Evolutionary conservation across 768 basidiomycete genomes (phyloP).

Genomic region (Atractiella rhizophila): DNA sequence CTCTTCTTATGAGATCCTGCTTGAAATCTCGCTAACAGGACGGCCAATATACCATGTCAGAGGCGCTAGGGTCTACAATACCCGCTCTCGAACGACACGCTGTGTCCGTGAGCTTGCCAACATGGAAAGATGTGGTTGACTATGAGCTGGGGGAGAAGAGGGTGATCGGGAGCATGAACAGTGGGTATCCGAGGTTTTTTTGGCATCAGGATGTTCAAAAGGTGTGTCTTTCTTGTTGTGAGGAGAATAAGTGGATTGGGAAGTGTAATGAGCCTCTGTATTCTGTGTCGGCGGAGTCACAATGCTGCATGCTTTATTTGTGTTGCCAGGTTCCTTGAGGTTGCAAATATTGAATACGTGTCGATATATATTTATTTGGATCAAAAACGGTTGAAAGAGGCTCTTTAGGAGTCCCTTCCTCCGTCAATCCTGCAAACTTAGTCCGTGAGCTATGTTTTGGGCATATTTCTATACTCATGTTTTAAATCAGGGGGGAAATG

Average conservation of each 20-base stretch:
- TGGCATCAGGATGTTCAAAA: constrained; percentile 62
- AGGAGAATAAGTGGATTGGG: too few relatives aligned
- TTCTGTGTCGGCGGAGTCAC: not conserved
- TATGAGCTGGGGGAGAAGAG: constrained; percentile 75
- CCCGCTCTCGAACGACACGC: constrained; percentile 38
- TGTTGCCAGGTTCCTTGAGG: not conserved
- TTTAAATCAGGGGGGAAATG: too few relatives aligned
- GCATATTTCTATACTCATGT: too few relatives aligned
- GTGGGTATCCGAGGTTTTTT: constrained; percentile 86
- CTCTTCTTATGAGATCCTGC: too few relatives aligned
- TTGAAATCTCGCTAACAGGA: too few relatives aligned
- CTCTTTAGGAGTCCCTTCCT: too few relatives aligned
- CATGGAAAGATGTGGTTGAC: constrained; percentile 67
- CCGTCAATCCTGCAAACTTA: too few relatives aligned
- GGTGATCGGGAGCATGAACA: constrained; percentile 51
- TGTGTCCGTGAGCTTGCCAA: constrained; percentile 81
- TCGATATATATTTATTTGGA: not conserved
- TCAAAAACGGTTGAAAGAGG: too few relatives aligned
- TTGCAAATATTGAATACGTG: not conserved
- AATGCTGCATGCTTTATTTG: not conserved
- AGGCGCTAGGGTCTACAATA: constrained; percentile 12
- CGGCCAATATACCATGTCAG: too few relatives aligned
- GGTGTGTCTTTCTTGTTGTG: constrained; percentile 27
- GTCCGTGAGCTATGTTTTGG: too few relatives aligned
- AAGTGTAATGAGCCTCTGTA: too few relatives aligned